These are phyloP conservation scores for Lepidium sativum DNA, from an alignment of 345 rosid species.

Conservation along the genomic window DNA sequence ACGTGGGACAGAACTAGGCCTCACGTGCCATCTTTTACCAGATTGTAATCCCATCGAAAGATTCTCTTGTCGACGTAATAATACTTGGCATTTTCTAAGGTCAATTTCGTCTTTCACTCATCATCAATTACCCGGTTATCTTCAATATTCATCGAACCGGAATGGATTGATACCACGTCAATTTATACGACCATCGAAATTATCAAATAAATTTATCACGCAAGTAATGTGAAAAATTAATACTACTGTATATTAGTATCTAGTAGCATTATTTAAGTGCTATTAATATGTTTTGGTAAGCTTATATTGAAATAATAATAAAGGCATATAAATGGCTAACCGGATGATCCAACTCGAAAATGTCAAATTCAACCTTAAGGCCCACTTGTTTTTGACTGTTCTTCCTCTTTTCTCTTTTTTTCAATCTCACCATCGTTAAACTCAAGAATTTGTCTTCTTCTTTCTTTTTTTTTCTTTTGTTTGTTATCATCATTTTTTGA, in stretches of 20 bases:
- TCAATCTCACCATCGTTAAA: conserved; percentile 13
- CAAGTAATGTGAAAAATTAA: background rate
- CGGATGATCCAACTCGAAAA: background rate
- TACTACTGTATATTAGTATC: background rate
- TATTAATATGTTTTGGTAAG: background rate
- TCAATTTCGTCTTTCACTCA: background rate
- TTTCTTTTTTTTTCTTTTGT: background rate
- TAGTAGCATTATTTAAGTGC: background rate
- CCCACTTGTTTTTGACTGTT: conserved; percentile 15
- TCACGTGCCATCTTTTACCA: conserved; percentile 6
- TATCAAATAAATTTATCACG: background rate
- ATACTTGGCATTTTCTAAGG: background rate
- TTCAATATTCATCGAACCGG: background rate
- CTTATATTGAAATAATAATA: background rate
- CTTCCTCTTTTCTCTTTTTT: background rate
- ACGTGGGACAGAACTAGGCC: background rate
- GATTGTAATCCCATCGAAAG: conserved; percentile 20
- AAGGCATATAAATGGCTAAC: background rate
- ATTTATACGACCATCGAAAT: background rate
- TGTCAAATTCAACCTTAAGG: conserved; percentile 7
- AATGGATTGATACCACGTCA: background rate
- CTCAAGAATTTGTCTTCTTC: conserved; percentile 24
- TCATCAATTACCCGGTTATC: background rate
- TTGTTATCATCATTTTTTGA: too few relatives aligned
- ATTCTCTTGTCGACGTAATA: conserved; percentile 28